phyloP scores from a whole-genome alignment of 2,329 filamentous ascomycete genomes.

The Microcyclospora pomicola region DNA sequence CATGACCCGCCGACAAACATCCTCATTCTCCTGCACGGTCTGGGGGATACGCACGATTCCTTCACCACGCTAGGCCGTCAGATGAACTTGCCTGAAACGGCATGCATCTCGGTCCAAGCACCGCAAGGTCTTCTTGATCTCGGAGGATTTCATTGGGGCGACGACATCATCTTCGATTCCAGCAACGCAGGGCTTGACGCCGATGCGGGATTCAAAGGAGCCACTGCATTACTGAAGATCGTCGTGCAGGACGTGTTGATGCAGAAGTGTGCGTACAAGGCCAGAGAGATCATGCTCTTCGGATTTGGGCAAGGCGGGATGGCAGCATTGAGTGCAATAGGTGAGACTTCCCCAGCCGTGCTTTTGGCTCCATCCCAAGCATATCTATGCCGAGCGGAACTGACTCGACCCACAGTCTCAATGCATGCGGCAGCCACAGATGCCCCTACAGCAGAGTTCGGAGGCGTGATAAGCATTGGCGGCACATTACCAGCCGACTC shows the following conservation, averaged over 20 bases:
- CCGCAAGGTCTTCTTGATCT: conserved; percentile 53
- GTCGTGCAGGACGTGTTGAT: conserved; percentile 34
- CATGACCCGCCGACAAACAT: conserved; percentile 55
- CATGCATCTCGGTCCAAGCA: conserved; percentile 60
- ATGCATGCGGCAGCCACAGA: conserved; percentile 6
- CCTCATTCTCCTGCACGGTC: conserved; percentile 69
- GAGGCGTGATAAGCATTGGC: conserved; percentile 51
- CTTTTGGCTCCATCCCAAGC: neutral
- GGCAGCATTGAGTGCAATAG: conserved; percentile 34
- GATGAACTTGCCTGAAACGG: conserved; percentile 62
- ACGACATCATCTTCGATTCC: conserved; percentile 44
- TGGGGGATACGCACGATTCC: conserved; percentile 59
- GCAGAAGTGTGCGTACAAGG: conserved; percentile 35
- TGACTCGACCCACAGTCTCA: conserved; percentile 7
- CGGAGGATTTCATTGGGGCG: conserved; percentile 49
- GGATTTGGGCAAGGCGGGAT: conserved; percentile 47
- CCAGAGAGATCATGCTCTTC: conserved; percentile 39
- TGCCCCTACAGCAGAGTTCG: conserved; percentile 28
- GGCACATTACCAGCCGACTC: conserved; percentile 40
- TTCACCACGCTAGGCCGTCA: conserved; percentile 57
- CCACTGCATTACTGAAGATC: conserved; percentile 28
- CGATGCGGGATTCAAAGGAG: conserved; percentile 38
- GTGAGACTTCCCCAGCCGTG: conserved; percentile 11
- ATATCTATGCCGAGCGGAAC: neutral
- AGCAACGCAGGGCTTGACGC: conserved; percentile 38